Base-by-base conservation (phyloP, 306 rosid species). In the Vigna hirtella region DNA sequence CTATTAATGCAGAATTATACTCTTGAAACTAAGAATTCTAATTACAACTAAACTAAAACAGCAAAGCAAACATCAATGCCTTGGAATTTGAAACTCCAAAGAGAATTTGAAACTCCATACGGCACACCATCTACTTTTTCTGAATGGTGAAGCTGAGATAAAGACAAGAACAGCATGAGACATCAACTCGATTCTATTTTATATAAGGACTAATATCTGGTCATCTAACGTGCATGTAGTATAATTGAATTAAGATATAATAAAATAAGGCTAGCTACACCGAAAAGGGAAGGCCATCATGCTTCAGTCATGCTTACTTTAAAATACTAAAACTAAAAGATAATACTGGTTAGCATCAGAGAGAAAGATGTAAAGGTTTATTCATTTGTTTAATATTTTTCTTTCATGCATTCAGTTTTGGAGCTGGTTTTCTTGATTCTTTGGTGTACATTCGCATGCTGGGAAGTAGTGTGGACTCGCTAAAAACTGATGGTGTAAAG, bases 111-210 rank as follows among this genome's bases (percentile, higher is more conserved):
- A 20, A 20, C 22, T 49, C 99, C 99, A 74, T 93, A 96, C 10
- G 99, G 99, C 8, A 96, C 98, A 28, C 99, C 98, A 5, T 89
- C 7, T 84, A 93, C 91, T 77, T 91, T 93, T 68, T 96, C 99
- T 3, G 96, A 85, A 82, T 93, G 99, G 83, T 96, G 99, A 67
- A 96, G 94, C 99, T 96, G 83, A 64, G 49, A 80, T 43, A 61
- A 66, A 34, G 26, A 82, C 55, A 83, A 81, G 18, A 72, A 69
- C 77, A 34, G 51, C 2, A 85, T 79, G 22, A 20, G 22, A 20
- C 22, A 20, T 20, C 22, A 20, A 20, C 22, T 20, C 22, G 0
- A 20, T 20, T 20, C 22, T 20, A 20, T 20, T 20, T 20, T 20
- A 20, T 20, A 20, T 20, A 20, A 20, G 22, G 22, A 20, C 22